Conservation (phyloP, 2,329 filamentous ascomycete genomes). For the Phyllosticta capitalensis region DNA sequence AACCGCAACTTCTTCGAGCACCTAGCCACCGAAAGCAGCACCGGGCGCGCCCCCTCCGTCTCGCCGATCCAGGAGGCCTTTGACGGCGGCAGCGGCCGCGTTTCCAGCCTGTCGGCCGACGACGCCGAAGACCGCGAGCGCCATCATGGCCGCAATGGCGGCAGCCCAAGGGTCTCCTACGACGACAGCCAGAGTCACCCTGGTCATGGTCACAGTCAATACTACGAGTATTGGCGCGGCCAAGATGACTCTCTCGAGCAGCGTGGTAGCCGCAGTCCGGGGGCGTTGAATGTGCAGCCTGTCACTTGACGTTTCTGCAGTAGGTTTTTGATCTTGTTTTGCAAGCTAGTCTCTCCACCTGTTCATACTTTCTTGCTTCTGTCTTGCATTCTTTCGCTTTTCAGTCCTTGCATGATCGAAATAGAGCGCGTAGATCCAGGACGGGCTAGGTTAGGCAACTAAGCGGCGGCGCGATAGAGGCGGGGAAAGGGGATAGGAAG, state of each 20-base stretch:
- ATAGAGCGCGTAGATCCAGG: too few species aligned
- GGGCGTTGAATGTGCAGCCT: neutral
- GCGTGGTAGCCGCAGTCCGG: neutral
- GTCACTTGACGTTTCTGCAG: neutral
- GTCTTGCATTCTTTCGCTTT: neutral
- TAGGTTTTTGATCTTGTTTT: too few species aligned
- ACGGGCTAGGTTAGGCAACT: too few species aligned
- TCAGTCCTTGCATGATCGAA: too few species aligned
- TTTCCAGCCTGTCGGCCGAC: neutral
- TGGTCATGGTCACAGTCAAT: neutral
- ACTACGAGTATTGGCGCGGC: neutral
- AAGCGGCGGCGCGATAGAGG: too few species aligned
- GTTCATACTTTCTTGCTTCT: neutral
- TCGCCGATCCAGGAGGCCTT: constrained; percentile 3
- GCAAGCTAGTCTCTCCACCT: too few species aligned
- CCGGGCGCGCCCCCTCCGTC: neutral
- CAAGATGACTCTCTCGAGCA: neutral
- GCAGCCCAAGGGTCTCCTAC: neutral
- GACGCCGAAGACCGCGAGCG: neutral
- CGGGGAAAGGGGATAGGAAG: too few species aligned
- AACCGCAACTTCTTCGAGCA: neutral
- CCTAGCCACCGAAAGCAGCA: neutral
- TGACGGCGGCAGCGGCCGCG: neutral
- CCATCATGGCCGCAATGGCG: neutral
- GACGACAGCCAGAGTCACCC: neutral